Evolutionary conservation across 2,329 filamentous ascomycete genomes (phyloP).

Genomic region (Davidsoniella eucalypti): DNA sequence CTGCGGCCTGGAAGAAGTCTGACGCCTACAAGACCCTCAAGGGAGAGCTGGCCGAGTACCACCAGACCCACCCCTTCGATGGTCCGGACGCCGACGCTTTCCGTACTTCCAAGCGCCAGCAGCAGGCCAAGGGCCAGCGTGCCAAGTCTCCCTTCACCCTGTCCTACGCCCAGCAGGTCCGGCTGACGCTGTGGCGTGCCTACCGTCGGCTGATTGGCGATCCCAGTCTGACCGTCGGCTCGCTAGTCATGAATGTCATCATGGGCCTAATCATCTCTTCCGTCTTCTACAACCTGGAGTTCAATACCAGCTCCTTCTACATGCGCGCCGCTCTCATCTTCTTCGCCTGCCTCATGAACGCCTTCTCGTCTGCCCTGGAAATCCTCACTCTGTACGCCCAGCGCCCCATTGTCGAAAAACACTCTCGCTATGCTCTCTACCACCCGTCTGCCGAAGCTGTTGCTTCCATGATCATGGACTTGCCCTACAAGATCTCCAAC

Average conservation of each 20-base stretch:
- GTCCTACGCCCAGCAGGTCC: conserved; percentile 57
- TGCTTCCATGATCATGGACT: conserved; percentile 68
- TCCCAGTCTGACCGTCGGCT: conserved; percentile 53
- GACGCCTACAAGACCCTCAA: conserved; percentile 28
- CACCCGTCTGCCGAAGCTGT: conserved; percentile 82
- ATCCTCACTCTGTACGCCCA: conserved; percentile 78
- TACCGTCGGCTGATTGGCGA: conserved; percentile 64
- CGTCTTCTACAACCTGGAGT: conserved; percentile 62
- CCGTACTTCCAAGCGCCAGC: conserved; percentile 34
- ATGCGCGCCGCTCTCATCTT: conserved; percentile 66
- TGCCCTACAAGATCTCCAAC: conserved; percentile 70
- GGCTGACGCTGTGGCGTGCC: conserved; percentile 66
- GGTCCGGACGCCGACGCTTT: conserved; percentile 41
- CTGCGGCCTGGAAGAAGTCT: conserved; percentile 39
- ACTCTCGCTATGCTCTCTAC: conserved; percentile 71
- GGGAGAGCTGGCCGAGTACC: conserved; percentile 35
- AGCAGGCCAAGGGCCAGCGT: conserved; percentile 43
- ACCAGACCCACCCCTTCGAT: conserved; percentile 32
- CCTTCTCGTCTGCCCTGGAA: conserved; percentile 64
- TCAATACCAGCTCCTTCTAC: conserved; percentile 57
- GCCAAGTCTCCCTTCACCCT: conserved; percentile 67
- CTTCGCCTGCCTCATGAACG: conserved; percentile 77
- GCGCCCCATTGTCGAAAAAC: conserved; percentile 84
- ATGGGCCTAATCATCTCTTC: conserved; percentile 65
- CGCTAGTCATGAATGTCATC: conserved; percentile 53